Evolutionary conservation across 306 rosid species (phyloP).

Genomic region (Prunus salicina): DNA sequence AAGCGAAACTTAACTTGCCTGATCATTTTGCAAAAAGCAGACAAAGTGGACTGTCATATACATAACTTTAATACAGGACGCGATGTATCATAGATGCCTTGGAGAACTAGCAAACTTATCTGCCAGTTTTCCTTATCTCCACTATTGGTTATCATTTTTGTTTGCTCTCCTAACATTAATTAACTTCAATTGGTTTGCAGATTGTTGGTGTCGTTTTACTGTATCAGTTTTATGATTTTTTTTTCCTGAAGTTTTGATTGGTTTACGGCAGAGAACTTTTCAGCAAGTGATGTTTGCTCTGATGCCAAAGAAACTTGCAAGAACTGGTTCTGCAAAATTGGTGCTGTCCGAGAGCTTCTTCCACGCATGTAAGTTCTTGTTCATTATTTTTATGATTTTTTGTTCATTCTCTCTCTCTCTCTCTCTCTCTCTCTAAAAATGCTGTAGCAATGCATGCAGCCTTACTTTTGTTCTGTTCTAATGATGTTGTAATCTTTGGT

Average conservation of each 20-base stretch:
- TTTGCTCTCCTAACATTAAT: not conserved
- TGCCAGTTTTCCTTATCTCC: not conserved
- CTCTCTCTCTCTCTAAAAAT: not conserved
- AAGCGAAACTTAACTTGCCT: not conserved
- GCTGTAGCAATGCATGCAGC: not conserved
- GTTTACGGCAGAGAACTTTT: slow-evolving; percentile 60
- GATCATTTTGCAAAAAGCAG: not conserved
- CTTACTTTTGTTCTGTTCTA: not conserved
- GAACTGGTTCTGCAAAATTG: slow-evolving; percentile 94
- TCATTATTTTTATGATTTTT: not conserved
- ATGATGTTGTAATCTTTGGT: not conserved
- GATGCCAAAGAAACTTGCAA: slow-evolving; percentile 96
- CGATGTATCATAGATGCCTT: not conserved
- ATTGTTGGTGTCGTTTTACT: slow-evolving; percentile 16
- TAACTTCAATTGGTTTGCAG: not conserved
- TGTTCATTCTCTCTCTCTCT: slow-evolving; percentile 2
- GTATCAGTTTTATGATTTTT: slow-evolving; percentile 4
- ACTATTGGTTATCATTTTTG: not conserved
- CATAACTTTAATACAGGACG: not conserved
- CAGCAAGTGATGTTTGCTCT: slow-evolving; percentile 51
- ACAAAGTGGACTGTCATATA: not conserved
- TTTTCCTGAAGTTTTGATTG: slow-evolving; percentile 19
- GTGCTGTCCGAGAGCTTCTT: slow-evolving; percentile 92
- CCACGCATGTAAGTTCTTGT: slow-evolving; percentile 81
- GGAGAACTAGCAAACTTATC: not conserved